A percentile compares a stretch with the other conserved stretches of the same genome.
phyloP scores from a whole-genome alignment of 1,284 basidiomycete genomes.

The Microbotryomycetes sp. region DNA sequence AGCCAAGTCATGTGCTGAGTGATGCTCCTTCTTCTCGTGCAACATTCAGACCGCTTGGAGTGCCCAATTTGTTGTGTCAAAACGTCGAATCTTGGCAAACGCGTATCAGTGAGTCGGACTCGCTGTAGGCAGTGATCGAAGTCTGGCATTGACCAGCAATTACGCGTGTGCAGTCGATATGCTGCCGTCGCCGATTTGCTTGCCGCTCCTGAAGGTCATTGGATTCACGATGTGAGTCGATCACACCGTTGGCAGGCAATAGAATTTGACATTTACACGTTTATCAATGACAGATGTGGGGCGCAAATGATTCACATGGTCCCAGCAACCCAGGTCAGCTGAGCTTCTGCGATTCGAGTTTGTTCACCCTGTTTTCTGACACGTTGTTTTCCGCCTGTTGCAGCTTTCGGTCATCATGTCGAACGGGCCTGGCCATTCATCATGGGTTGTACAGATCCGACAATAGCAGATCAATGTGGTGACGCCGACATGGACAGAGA shows the following conservation, averaged over 20 bases:
- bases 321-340: constrained; percentile 30
- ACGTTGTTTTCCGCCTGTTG: neutral
- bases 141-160: too few species aligned
- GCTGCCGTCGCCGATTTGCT: constrained; percentile 21
- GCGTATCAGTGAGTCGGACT: constrained; percentile 19
- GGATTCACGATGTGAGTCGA: constrained; percentile 32
- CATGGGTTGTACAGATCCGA: constrained; percentile 30
- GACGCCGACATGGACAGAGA: constrained; percentile 21
- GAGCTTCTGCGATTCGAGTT: neutral
- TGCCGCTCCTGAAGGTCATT: constrained; percentile 25
- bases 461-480: constrained; percentile 29
- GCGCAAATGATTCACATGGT: constrained; percentile 33
- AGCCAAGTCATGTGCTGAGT: neutral
- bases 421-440: constrained; percentile 36
- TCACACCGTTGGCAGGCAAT: neutral
- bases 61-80: constrained; percentile 32
- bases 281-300: constrained; percentile 22
- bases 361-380: neutral
- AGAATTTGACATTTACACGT: neutral
- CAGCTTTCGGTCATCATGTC: constrained; percentile 33
- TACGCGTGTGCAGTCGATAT: constrained; percentile 23
- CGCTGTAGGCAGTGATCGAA: too few species aligned
- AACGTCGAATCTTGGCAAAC: constrained; percentile 34
- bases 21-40: neutral
- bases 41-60: constrained; percentile 14